A percentile compares a stretch with the other conserved stretches of the same genome.
These are phyloP conservation scores for Dichomitus squalens DNA, from an alignment of 1,284 basidiomycete species.

Conservation along the genomic window DNA sequence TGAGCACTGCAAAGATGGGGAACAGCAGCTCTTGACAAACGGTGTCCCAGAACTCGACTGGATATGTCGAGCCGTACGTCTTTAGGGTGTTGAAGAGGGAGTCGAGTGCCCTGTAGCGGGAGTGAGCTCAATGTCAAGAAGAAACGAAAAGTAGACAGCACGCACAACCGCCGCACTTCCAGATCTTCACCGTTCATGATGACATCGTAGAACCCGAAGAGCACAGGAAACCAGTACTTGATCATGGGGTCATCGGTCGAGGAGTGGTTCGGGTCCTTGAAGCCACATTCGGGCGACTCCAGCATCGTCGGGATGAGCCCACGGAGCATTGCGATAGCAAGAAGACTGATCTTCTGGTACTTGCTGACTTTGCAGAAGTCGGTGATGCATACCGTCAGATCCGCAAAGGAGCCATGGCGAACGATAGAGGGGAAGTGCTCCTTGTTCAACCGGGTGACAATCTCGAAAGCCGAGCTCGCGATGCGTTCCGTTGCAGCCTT, in stretches of 20 bases:
- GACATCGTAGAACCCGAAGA: constrained; percentile 98
- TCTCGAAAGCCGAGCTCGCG: constrained; percentile 93
- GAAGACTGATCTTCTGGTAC: constrained; percentile 96
- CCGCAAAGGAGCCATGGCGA: constrained; percentile 92
- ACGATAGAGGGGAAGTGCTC: constrained; percentile 93
- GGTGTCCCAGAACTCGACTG: constrained; percentile 97
- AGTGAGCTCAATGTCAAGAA: neutral
- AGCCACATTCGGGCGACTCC: constrained; percentile 78
- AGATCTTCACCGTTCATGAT: constrained; percentile 99
- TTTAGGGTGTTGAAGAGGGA: constrained; percentile 96
- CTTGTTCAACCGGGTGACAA: constrained; percentile 89
- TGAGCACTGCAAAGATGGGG: constrained; percentile 97
- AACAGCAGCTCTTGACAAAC: constrained; percentile 96
- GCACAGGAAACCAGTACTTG: constrained; percentile 95
- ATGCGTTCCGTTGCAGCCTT: constrained; percentile 95
- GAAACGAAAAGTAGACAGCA: constrained; percentile 17
- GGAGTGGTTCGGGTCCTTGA: constrained; percentile 44
- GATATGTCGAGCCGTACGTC: constrained; percentile 85
- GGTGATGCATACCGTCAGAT: constrained; percentile 95
- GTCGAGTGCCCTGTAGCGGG: constrained; percentile 78
- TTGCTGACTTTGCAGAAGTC: constrained; percentile 99
- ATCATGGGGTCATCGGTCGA: constrained; percentile 82
- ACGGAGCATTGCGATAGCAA: constrained; percentile 96
- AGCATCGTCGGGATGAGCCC: constrained; percentile 93
- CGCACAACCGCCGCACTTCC: constrained; percentile 93